These are phyloP conservation scores for Taphrina pruni DNA, from an alignment of 1,139 yeast genomes.

Conservation along the genomic window DNA sequence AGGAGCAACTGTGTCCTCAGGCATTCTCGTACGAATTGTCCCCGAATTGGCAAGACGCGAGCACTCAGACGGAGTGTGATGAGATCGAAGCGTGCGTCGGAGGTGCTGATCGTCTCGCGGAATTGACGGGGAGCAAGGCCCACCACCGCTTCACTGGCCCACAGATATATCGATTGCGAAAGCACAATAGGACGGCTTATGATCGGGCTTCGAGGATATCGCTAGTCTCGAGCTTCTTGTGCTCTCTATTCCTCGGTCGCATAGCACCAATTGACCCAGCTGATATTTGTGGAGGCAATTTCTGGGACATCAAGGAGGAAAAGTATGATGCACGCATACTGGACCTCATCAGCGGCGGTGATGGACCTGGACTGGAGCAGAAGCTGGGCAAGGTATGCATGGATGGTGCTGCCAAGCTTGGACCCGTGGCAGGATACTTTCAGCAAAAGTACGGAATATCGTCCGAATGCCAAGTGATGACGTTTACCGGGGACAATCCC, in stretches of 20 bases:
- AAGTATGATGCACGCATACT: constrained; percentile 63
- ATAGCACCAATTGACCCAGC: constrained; percentile 74
- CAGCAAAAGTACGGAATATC: constrained; percentile 64
- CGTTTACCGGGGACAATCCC: constrained; percentile 87
- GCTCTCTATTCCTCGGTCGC: constrained; percentile 70
- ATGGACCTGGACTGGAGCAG: constrained; percentile 53
- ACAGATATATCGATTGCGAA: constrained; percentile 77
- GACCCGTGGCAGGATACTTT: constrained; percentile 63
- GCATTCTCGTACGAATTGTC: constrained; percentile 70
- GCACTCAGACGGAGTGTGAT: constrained; percentile 72
- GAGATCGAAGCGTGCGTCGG: constrained; percentile 68
- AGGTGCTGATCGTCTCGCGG: constrained; percentile 69
- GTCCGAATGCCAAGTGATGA: constrained; percentile 62
- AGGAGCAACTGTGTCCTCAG: constrained; percentile 55
- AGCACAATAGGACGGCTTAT: constrained; percentile 62
- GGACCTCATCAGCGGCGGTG: constrained; percentile 52
- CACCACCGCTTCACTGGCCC: constrained; percentile 91
- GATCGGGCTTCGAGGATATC: constrained; percentile 66
- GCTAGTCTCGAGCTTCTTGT: constrained; percentile 77
- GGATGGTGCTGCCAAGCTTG: constrained; percentile 49
- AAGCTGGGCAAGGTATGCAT: constrained; percentile 61
- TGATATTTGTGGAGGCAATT: constrained; percentile 91
- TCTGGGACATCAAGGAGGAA: constrained; percentile 68
- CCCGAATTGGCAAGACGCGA: constrained; percentile 96
- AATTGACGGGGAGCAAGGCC: constrained; percentile 81